A percentile compares a stretch with the other conserved stretches of the same genome.
These are phyloP conservation scores for Chalaropsis ovoidea DNA, from an alignment of 2,329 filamentous ascomycete genomes.

Conservation along the genomic window DNA sequence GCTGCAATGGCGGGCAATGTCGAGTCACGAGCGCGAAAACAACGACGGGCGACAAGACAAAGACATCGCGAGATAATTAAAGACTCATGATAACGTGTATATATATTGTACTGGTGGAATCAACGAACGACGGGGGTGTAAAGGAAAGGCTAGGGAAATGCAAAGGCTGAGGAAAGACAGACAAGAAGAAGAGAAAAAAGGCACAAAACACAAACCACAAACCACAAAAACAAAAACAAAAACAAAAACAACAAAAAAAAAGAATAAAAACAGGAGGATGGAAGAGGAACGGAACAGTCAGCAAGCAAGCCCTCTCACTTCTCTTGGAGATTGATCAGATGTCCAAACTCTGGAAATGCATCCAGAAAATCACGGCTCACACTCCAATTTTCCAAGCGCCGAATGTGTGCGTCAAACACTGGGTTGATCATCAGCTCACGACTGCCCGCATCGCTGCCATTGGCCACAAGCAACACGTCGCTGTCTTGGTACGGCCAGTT, in stretches of 20 bases:
- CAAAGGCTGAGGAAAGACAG: constrained; percentile 7
- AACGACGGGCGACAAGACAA: not conserved
- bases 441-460: constrained; percentile 35
- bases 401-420: constrained; percentile 71
- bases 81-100: not conserved
- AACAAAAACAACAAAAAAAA: not conserved
- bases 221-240: not conserved
- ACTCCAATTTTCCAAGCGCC: constrained; percentile 70
- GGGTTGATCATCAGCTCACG: constrained; percentile 68
- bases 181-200: not conserved
- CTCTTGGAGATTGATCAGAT: constrained; percentile 21
- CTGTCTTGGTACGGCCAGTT: constrained; percentile 77
- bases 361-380: constrained; percentile 59
- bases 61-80: not conserved
- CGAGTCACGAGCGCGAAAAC: not conserved
- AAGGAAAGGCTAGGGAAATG: constrained; percentile 14
- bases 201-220: not conserved
- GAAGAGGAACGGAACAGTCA: constrained; percentile 14
- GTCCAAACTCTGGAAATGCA: constrained; percentile 45
- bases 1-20: not conserved
- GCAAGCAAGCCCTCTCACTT: constrained; percentile 9
- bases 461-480: constrained; percentile 54
- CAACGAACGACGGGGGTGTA: not conserved
- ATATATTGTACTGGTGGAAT: not conserved
- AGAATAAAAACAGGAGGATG: not conserved